phyloP scores from a whole-genome alignment of 2,329 filamentous ascomycete genomes.

The Metarhizium brunneum region DNA sequence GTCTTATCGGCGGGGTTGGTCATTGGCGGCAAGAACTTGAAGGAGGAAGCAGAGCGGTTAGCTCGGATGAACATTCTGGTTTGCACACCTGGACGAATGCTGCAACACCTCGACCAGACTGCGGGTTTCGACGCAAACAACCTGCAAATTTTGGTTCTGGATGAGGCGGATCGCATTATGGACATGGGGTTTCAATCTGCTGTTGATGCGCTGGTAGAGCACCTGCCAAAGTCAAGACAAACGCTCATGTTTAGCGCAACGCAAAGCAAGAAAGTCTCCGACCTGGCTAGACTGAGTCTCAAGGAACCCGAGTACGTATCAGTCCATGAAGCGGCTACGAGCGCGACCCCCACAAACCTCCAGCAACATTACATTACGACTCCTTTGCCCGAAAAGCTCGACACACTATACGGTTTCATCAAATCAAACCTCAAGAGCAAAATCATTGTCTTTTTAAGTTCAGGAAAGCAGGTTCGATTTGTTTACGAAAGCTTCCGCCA shows the following conservation, averaged over 20 bases:
- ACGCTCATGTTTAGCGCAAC: constrained; percentile 94
- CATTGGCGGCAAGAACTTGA: constrained; percentile 85
- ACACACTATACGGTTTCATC: constrained; percentile 89
- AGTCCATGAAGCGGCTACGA: constrained; percentile 73
- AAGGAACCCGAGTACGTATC: constrained; percentile 91
- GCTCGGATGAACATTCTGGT: constrained; percentile 94
- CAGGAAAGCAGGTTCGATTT: constrained; percentile 92
- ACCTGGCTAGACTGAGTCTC: constrained; percentile 79
- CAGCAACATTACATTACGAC: constrained; percentile 89
- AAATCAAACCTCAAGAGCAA: constrained; percentile 86
- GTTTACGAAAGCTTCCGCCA: constrained; percentile 90
- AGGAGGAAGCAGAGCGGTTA: constrained; percentile 77
- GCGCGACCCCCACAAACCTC: constrained; percentile 73
- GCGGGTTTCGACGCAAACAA: constrained; percentile 84
- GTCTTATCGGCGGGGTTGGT: constrained; percentile 86
- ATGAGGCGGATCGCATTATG: constrained; percentile 94
- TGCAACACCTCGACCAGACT: constrained; percentile 94
- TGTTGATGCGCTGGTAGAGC: constrained; percentile 87
- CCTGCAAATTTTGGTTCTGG: constrained; percentile 83
- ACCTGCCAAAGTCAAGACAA: constrained; percentile 76
- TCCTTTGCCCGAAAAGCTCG: constrained; percentile 77
- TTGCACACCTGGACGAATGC: constrained; percentile 86
- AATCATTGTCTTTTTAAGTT: constrained; percentile 90
- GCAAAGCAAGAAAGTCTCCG: constrained; percentile 88
- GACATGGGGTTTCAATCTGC: constrained; percentile 93